Conservation (phyloP, 2,329 filamentous ascomycete genomes). For the Pseudogymnoascus sp. region DNA sequence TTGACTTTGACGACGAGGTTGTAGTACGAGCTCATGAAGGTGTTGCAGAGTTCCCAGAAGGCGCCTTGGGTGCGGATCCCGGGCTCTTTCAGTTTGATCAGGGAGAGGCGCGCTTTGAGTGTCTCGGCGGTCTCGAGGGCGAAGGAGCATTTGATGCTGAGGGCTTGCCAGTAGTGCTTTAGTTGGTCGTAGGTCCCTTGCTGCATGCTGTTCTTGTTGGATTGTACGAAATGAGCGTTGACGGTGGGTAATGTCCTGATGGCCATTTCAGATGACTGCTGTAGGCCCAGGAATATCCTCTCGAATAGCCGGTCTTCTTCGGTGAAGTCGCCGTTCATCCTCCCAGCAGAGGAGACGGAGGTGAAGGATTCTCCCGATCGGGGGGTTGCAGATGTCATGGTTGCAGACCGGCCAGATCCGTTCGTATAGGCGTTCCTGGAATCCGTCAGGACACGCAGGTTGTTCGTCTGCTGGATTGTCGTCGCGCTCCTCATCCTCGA, state of each 20-base stretch:
- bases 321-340: slow-evolving; percentile 51
- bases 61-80: slow-evolving; percentile 58
- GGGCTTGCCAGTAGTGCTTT: slow-evolving; percentile 59
- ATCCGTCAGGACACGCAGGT: slow-evolving; percentile 51
- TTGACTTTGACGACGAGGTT: slow-evolving; percentile 59
- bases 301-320: slow-evolving; percentile 81
- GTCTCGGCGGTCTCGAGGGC: slow-evolving; percentile 68
- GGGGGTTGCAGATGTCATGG: slow-evolving; percentile 55
- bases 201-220: slow-evolving; percentile 50
- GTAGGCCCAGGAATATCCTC: slow-evolving; percentile 70
- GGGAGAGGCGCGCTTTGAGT: slow-evolving; percentile 65
- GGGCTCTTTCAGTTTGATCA: slow-evolving; percentile 80
- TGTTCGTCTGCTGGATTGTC: slow-evolving; percentile 28
- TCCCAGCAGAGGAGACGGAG: slow-evolving; percentile 23
- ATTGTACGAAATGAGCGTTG: slow-evolving; percentile 56
- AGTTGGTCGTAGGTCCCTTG: slow-evolving; percentile 54
- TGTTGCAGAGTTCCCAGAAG: slow-evolving; percentile 68
- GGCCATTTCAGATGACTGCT: slow-evolving; percentile 66
- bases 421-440: slow-evolving; percentile 45
- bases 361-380: slow-evolving; percentile 77
- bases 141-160: slow-evolving; percentile 65
- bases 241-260: slow-evolving; percentile 65
- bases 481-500: slow-evolving; percentile 29
- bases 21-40: slow-evolving; percentile 64
- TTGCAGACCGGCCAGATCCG: slow-evolving; percentile 45